Percentiles rank a stretch among this genome's conserved stretches.
These are phyloP conservation scores for Sarocladium oryzae DNA, from an alignment of 2,329 filamentous ascomycete genomes.

Conservation along the genomic window DNA sequence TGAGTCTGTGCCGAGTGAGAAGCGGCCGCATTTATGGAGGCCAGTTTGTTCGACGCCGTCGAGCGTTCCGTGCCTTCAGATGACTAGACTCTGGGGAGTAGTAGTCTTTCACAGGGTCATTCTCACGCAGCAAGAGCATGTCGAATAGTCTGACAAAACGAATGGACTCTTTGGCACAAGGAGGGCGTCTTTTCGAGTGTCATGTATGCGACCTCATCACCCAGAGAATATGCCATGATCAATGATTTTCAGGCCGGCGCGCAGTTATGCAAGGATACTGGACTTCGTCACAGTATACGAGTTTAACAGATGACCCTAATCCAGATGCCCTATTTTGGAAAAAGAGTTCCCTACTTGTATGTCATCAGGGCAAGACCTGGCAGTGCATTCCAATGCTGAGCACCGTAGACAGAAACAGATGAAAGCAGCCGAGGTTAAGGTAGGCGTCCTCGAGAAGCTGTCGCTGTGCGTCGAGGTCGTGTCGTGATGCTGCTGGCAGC, in stretches of 20 bases:
- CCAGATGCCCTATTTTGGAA: no score
- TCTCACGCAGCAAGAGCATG: constrained; percentile 47
- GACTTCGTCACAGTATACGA: constrained; percentile 39
- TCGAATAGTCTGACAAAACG: constrained; percentile 31
- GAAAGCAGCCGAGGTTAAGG: constrained; percentile 30
- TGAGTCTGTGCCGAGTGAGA: constrained; percentile 42
- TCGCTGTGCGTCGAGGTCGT: constrained; percentile 15
- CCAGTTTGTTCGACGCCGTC: constrained; percentile 31
- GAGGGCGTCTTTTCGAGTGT: constrained; percentile 38
- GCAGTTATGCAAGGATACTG: constrained; percentile 38
- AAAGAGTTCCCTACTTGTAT: no score
- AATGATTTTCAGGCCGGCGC: constrained; percentile 37
- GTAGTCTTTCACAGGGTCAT: constrained; percentile 46
- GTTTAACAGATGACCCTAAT: no score
- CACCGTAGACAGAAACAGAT: no score
- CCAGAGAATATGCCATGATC: constrained; percentile 42
- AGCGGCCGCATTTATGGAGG: constrained; percentile 36
- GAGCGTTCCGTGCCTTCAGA: constrained; percentile 29
- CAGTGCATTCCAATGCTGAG: no score
- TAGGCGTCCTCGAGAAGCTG: constrained; percentile 37
- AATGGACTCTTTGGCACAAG: constrained; percentile 31
- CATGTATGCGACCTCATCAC: constrained; percentile 35
- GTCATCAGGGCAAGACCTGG: no score
- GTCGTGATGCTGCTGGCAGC: neutral
- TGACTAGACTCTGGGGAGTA: constrained; percentile 43